A percentile compares a stretch with the other conserved stretches of the same genome.
Conservation (phyloP, 73 alveolate species). For the Paramecium caudatum region DNA sequence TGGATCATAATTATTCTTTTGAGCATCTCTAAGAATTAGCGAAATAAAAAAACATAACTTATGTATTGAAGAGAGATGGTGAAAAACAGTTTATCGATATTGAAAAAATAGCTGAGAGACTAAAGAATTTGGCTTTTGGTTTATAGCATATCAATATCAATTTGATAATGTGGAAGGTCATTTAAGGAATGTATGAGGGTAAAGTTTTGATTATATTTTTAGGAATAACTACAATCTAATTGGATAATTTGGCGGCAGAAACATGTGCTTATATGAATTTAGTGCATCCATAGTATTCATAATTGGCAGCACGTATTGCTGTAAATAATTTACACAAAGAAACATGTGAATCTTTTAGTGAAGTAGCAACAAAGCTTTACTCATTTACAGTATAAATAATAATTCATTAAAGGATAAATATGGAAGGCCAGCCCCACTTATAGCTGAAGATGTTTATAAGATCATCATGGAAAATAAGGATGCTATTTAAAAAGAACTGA, state of each 20-base stretch:
- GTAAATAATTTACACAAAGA: conserved; percentile 94
- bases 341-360: conserved; percentile 86
- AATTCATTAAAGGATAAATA: conserved; percentile 65
- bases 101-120: conserved; percentile 51
- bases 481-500: conserved; percentile 82
- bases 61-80: conserved; percentile 61
- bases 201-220: neutral
- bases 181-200: conserved; percentile 69
- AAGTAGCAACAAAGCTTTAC: conserved; percentile 72
- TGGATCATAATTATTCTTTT: conserved; percentile 59
- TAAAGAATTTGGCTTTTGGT: conserved; percentile 4
- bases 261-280: conserved; percentile 90
- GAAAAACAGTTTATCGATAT: conserved; percentile 33
- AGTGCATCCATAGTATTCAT: conserved; percentile 94
- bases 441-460: conserved; percentile 85
- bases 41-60: conserved; percentile 28
- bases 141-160: conserved; percentile 40
- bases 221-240: conserved; percentile 91
- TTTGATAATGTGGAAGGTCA: conserved; percentile 62
- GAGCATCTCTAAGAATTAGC: conserved; percentile 43
- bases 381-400: conserved; percentile 50
- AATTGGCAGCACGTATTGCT: conserved; percentile 95
- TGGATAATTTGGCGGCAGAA: conserved; percentile 95
- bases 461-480: conserved; percentile 87
- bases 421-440: conserved; percentile 84